phyloP scores from a whole-genome alignment of 2,329 filamentous ascomycete species.

The Aureobasidium sp. region DNA sequence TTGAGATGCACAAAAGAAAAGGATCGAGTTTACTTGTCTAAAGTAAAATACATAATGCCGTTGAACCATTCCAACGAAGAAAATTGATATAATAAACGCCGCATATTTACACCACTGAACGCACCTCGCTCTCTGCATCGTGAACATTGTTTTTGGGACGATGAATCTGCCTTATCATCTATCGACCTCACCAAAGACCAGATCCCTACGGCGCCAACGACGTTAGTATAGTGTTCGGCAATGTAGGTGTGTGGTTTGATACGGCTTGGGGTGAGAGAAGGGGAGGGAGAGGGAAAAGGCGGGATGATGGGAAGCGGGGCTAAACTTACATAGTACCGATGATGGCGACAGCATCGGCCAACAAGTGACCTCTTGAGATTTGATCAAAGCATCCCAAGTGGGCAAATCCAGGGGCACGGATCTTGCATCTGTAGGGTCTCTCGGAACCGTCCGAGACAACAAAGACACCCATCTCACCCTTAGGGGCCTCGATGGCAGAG shows the following conservation, averaged over 20 bases:
- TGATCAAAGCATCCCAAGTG: slow-evolving; percentile 94
- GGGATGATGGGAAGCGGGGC: neutral
- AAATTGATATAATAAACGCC: slow-evolving; percentile 9
- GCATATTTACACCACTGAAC: slow-evolving; percentile 8
- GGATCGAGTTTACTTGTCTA: slow-evolving; percentile 10
- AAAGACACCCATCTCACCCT: slow-evolving; percentile 99
- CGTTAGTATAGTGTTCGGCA: neutral
- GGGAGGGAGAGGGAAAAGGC: too few species aligned
- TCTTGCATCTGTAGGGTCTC: slow-evolving; percentile 94
- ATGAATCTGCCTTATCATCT: slow-evolving; percentile 6
- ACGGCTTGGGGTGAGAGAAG: too few species aligned
- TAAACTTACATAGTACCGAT: slow-evolving; percentile 49
- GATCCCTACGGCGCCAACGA: slow-evolving; percentile 26
- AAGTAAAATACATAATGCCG: slow-evolving; percentile 7
- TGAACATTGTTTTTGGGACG: neutral
- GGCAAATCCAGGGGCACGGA: slow-evolving; percentile 91
- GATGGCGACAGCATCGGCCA: slow-evolving; percentile 94
- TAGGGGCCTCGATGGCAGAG: slow-evolving; percentile 96
- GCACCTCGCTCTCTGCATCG: neutral
- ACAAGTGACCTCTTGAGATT: slow-evolving; percentile 79
- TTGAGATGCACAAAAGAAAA: neutral
- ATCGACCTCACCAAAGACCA: slow-evolving; percentile 65
- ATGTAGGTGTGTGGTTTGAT: neutral
- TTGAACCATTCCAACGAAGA: slow-evolving; percentile 6
- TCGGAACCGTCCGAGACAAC: slow-evolving; percentile 94